Evolutionary conservation across 768 basidiomycete species (phyloP).

Genomic region (Lactifluus pinguis): DNA sequence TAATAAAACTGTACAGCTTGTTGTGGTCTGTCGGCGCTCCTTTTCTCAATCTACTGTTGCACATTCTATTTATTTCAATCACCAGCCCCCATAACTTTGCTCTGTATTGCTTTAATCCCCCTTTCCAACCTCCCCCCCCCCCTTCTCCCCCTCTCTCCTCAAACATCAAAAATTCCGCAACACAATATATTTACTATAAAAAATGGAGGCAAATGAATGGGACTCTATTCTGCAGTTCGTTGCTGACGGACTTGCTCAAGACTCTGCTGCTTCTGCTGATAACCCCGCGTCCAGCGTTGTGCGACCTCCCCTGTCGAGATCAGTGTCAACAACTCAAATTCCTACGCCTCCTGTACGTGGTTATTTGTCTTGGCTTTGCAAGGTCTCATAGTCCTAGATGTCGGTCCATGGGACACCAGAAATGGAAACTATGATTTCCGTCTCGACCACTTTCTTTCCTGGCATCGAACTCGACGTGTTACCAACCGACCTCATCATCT

Average conservation of each 20-base stretch:
- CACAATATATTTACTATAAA: neutral
- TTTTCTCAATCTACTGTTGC: neutral
- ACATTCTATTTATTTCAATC: neutral
- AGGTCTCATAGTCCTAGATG: constrained; percentile 23
- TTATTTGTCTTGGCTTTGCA: constrained; percentile 8
- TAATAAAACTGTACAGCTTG: too few relatives aligned
- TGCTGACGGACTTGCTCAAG: constrained; percentile 34
- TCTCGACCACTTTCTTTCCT: constrained; percentile 78
- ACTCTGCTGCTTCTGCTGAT: constrained; percentile 26
- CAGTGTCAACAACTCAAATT: constrained; percentile 8
- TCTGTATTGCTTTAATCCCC: neutral
- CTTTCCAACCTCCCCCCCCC: neutral
- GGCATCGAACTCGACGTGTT: constrained; percentile 45
- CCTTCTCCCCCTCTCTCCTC: neutral
- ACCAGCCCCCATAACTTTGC: neutral
- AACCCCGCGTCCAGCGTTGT: constrained; percentile 27
- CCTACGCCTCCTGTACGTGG: constrained; percentile 57
- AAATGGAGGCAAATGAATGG: constrained; percentile 45
- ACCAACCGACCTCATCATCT: constrained; percentile 54
- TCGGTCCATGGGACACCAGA: constrained; percentile 29
- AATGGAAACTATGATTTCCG: constrained; percentile 48
- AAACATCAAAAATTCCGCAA: neutral
- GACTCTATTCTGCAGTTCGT: constrained; percentile 56
- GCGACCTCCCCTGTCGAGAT: constrained; percentile 15
- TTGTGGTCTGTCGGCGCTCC: neutral